Evolutionary conservation across 2,329 filamentous ascomycete genomes (phyloP), one percentile per base, ranked within the genome.

Genomic region (Aspergillus caelatus): DNA sequence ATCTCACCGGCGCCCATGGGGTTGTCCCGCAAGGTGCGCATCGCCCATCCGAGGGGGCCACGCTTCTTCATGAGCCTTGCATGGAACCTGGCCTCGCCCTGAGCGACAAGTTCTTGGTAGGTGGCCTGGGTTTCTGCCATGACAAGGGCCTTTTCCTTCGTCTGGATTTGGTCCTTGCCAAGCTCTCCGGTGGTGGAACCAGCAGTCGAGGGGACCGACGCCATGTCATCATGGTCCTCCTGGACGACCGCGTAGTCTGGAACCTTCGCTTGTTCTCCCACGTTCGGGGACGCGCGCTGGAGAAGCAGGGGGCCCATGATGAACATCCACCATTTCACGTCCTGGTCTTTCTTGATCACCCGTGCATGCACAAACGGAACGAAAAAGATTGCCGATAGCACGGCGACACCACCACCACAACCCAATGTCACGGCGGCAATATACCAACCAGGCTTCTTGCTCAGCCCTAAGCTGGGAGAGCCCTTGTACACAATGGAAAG

Each of bases 401-500:
- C 7, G 56, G 78, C 82, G 39, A 93, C 78, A 62, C 86, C 89
- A 54, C 77, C 81, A 65, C 89, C 90, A 41, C 82, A 83, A 46
- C 90, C 89, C 64, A 92, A 72, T 21, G 88, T 89, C 65, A 92
- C 89, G 16, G 85, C 79, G 12, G 84, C 89, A 65, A 93, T 86
- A 72, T 86, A 93, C 84, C 85, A 88, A 10, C 78, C 77, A 1
- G 90, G 88, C 70, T 77, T 76, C 63, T 89, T 86, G 80, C 80
- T 82, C 32, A 92, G 81, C 26, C 84, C 84, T 34, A 91, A 84
- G 63, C 82, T 88, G 28, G 91, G 90, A 11, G 90, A 92, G 36
- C 91, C 91, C 84, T 93, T 93, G 85, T 92, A 93, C 69, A 93
- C 90, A 70, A 94, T 88, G 50, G 89, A 92, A 6, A 94, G 83